Evolutionary conservation across 2,329 filamentous ascomycete species (phyloP), one percentile per base, ranked within the genome.

Genomic region (Sarocladiaceae sp.): DNA sequence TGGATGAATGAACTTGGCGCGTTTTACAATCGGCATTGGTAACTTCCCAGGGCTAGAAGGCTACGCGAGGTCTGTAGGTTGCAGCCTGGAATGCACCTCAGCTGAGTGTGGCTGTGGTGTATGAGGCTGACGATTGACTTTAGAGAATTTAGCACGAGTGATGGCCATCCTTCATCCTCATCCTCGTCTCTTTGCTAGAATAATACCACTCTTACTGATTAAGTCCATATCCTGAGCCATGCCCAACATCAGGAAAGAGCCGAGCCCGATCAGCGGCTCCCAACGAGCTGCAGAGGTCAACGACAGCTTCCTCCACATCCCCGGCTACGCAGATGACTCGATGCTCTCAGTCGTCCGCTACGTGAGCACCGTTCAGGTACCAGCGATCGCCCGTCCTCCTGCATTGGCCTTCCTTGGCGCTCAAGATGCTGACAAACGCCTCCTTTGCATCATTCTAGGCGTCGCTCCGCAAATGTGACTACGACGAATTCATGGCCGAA

Each of bases 331-430:
- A 9, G 54, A 60, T 43, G 57, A 61, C 46, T 55, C 54, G 19
- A 52, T 61, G 49, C 49, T 61, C 40, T 59, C 57, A 31, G 48
- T 59, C 5, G 43, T 56, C 12, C 55, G 58, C 26, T 60, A 59
- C 33, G 45, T 53, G 2, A 29, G 39, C 19, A 42, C 45, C 20
- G 55, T 46, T 41, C 54, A 58, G 53, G 58, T 60, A 42, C 13
- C 9, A 9, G 9, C 26, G 23, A 24, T 10, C 20, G 6, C 23
- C n/a, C 19, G 15, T 40, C 43, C 33, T n/a, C 19, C 19, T 19
- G 16, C 40, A 32, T 21, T 34, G 13, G 19, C 11, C 19, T 26
- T 40, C 33, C 20, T 26, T n/a, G 26, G 26, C 21, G 26, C n/a
- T n/a, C 26, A 42, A 12, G 20, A 7, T 29, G 26, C 13, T 13